Evolutionary conservation across 2,329 filamentous ascomycete genomes (phyloP), one percentile per base, ranked within the genome.

Genomic region (Calonectria crousiana): DNA sequence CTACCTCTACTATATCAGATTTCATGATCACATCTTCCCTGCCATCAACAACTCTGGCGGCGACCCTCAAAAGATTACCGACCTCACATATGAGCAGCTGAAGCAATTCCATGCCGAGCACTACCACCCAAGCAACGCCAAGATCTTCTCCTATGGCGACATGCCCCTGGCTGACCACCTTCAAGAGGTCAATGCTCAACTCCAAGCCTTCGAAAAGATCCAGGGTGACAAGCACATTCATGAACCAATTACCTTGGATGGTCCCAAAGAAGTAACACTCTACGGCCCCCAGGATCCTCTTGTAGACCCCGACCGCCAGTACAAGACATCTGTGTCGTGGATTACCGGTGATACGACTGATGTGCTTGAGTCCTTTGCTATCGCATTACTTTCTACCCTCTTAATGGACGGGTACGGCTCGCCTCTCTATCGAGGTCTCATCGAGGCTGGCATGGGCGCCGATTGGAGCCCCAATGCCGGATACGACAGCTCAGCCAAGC

Each of bases 71-170:
- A 97, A 96, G 85, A 99, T 99, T 80, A 98, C 97, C 36, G 95
- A 98, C 79, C 87, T 99, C 74, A 98, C 96, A 0, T 96, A 98
- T 84, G 92, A 96, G 80, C 95, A 98, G 83, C 88, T 99, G 65
- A 94, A 93, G 81, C 91, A 93, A 52, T 99, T 98, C 84, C 97
- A 98, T 78, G 93, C 93, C 53, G 92, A 95, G 78, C 95, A 99
- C 85, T 99, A 99, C 84, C 96, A 99, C 84, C 97, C 97, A 0
- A 98, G 95, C 86, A 99, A 99, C 84, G 94, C 96, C 58, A 98
- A 98, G 86, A 89, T 99, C 53, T 92, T 98, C 81, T 98, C 97
- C 0, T 99, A 99, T 79, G 97, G 97, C 67, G 93, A 98, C 82
- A 95, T 98, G 91, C 94, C 95, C 1, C 86, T 99, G 74, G 89